These are phyloP conservation scores for Collybiopsis luxurians DNA, from an alignment of 768 basidiomycete genomes.

Conservation along the genomic window DNA sequence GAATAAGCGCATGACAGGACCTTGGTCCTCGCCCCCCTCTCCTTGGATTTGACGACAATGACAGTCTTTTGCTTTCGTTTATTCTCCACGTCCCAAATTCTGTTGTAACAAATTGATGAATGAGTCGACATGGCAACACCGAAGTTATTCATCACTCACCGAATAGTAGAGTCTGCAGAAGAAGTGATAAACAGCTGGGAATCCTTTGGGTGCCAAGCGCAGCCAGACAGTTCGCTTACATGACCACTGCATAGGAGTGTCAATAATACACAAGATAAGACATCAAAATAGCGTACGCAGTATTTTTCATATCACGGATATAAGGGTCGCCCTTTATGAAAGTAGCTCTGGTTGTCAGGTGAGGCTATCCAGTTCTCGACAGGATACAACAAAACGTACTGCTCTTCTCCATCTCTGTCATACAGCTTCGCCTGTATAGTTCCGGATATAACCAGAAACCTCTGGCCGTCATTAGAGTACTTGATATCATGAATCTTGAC, in stretches of 20 bases:
- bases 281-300: conserved; percentile 60
- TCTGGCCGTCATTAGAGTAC: conserved; percentile 84
- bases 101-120: conserved; percentile 23
- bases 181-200: conserved; percentile 83
- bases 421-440: conserved; percentile 87
- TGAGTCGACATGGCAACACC: neutral
- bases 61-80: conserved; percentile 93
- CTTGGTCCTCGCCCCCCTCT: conserved; percentile 91
- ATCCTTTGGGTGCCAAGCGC: conserved; percentile 92
- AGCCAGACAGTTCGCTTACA: conserved; percentile 87
- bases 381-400: conserved; percentile 50
- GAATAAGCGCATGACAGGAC: conserved; percentile 87
- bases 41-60: conserved; percentile 96
- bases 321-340: conserved; percentile 96
- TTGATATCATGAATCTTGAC: conserved; percentile 89
- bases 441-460: conserved; percentile 85
- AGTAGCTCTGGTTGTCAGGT: conserved; percentile 62
- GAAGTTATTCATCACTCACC: conserved; percentile 40
- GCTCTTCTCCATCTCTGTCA: conserved; percentile 89
- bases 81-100: conserved; percentile 94
- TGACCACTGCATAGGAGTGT: conserved; percentile 66
- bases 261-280: conserved; percentile 6
- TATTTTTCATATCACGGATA: conserved; percentile 98
- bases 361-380: conserved; percentile 35
- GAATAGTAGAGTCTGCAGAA: conserved; percentile 94